Conservation (phyloP, 257 asterid species). For the Fraxinus pennsylvanica region DNA sequence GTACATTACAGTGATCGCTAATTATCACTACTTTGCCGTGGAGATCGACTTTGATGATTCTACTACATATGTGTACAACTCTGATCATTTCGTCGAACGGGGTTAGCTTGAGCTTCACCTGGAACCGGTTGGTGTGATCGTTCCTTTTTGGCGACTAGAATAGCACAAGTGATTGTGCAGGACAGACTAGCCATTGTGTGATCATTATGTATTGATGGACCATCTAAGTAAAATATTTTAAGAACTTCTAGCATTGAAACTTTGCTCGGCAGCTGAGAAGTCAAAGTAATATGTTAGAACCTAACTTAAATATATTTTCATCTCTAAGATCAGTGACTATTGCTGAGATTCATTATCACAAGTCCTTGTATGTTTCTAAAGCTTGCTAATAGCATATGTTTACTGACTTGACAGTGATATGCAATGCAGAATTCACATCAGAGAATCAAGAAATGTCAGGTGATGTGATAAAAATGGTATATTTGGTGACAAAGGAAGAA, state of each 20-base stretch:
- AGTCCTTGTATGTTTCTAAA: background rate
- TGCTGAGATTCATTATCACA: background rate
- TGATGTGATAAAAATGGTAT: constrained; percentile 64
- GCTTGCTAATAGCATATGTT: constrained; percentile 27
- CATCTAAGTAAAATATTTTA: background rate
- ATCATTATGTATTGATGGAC: no score
- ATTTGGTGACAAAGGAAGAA: constrained; percentile 70
- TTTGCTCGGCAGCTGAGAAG: background rate
- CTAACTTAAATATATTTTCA: background rate
- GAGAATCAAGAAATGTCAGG: constrained; percentile 73
- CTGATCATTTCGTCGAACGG: no score
- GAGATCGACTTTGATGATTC: no score
- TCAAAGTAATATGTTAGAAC: background rate
- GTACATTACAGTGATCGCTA: no score
- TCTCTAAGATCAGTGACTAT: background rate
- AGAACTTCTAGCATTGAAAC: background rate
- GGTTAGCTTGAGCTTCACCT: no score
- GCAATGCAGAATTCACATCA: constrained; percentile 63
- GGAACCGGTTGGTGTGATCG: no score
- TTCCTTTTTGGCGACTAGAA: no score
- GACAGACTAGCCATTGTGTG: no score
- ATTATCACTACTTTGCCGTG: no score
- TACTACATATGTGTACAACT: no score
- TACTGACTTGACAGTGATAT: constrained; percentile 39
- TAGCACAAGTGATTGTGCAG: no score